phyloP scores from a whole-genome alignment of 306 rosid species.

The Cercis canadensis region DNA sequence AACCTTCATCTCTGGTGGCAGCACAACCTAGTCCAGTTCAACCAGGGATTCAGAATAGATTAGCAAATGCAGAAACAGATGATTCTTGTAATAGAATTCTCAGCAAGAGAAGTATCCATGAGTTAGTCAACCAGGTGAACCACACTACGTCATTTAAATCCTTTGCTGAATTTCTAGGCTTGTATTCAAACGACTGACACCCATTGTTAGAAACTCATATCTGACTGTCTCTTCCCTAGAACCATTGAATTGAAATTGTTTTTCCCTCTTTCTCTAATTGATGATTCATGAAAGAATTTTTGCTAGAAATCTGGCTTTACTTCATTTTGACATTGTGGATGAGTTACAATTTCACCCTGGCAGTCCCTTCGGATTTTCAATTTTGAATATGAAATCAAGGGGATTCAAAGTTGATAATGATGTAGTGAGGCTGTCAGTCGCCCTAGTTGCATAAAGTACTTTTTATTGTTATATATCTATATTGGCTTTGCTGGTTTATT shows the following conservation, averaged over 20 bases:
- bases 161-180: background rate
- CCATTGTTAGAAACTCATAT: background rate
- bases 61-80: slow-evolving; percentile 57
- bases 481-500: slow-evolving; percentile 41
- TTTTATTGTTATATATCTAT: background rate
- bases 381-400: slow-evolving; percentile 13
- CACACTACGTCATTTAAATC: slow-evolving; percentile 9
- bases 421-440: slow-evolving; percentile 1
- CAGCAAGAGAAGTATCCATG: slow-evolving; percentile 91
- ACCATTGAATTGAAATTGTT: background rate
- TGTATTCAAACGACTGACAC: background rate
- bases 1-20: slow-evolving; percentile 59
- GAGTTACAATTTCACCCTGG: slow-evolving; percentile 25
- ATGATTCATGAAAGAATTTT: background rate
- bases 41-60: slow-evolving; percentile 56
- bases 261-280: background rate
- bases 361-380: background rate
- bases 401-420: slow-evolving; percentile 3
- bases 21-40: slow-evolving; percentile 62
- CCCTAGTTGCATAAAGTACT: slow-evolving; percentile 3
- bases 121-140: slow-evolving; percentile 80
- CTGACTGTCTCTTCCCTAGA: slow-evolving; percentile 1
- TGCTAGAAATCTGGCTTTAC: slow-evolving; percentile 4
- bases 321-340: slow-evolving; percentile 8
- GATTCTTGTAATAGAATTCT: slow-evolving; percentile 77